Conservation (phyloP, 768 basidiomycete genomes). For the Lactarius vividus region DNA sequence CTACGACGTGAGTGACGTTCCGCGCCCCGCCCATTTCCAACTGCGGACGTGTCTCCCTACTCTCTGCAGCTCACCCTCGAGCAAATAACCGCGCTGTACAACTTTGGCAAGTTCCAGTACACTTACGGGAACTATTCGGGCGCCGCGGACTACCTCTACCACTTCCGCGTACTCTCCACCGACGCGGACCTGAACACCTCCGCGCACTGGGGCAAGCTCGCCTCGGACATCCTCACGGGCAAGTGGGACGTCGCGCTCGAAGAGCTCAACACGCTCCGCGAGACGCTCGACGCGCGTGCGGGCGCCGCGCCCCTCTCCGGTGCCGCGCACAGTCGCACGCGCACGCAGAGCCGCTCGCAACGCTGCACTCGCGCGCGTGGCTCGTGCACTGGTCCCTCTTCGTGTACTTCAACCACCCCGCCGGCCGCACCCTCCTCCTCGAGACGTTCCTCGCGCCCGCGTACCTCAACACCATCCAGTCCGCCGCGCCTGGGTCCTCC, state of each 20-base stretch:
- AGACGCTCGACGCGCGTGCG: conserved; percentile 80
- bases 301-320: conserved; percentile 39
- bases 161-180: conserved; percentile 96
- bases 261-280: conserved; percentile 93
- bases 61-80: conserved; percentile 76
- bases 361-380: conserved; percentile 95
- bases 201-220: conserved; percentile 98
- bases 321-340: conserved; percentile 30
- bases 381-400: conserved; percentile 97
- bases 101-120: conserved; percentile 98
- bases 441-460: conserved; percentile 95
- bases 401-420: conserved; percentile 95
- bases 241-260: conserved; percentile 94
- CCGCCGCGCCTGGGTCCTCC: conserved; percentile 88
- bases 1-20: conserved; percentile 61
- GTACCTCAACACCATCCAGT: conserved; percentile 98
- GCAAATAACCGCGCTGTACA: conserved; percentile 94
- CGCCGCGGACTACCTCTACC: conserved; percentile 96
- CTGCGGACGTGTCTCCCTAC: background rate
- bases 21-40: background rate
- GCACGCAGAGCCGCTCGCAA: conserved; percentile 71
- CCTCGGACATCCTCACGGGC: conserved; percentile 91
- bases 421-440: conserved; percentile 87
- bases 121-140: conserved; percentile 97
- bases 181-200: conserved; percentile 92